These are phyloP conservation scores for Batrachochytrium dendrobatidis DNA, from an alignment of 371 early-diverging fungal species.

Conservation along the genomic window DNA sequence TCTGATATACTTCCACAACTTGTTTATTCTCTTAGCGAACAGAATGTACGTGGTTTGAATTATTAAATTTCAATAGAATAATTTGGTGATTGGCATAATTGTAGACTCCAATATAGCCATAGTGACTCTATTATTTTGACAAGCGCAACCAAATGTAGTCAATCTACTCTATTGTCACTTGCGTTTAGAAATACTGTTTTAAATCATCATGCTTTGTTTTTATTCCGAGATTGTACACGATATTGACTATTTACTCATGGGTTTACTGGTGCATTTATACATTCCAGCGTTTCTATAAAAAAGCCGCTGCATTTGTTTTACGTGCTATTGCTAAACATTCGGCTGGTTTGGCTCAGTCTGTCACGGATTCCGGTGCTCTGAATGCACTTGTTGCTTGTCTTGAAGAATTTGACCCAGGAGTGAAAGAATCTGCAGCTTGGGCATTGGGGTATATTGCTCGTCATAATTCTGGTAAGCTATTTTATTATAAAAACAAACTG, in stretches of 20 bases:
- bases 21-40: conserved; percentile 39
- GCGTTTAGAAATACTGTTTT: too few relatives aligned
- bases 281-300: conserved; percentile 47
- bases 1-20: conserved; percentile 47
- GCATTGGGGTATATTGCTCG: conserved; percentile 52
- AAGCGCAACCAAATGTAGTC: too few relatives aligned
- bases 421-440: conserved; percentile 51
- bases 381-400: conserved; percentile 42
- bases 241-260: neutral
- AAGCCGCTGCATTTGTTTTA: conserved; percentile 49
- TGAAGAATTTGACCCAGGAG: conserved; percentile 53
- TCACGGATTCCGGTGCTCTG: conserved; percentile 45
- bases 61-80: too few relatives aligned
- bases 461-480: conserved; percentile 46
- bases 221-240: neutral
- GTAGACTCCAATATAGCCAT: too few relatives aligned
- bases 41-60: conserved; percentile 30
- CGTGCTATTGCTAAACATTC: conserved; percentile 49
- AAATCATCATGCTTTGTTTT: too few relatives aligned
- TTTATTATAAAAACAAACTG: neutral
- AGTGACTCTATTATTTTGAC: too few relatives aligned
- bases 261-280: neutral
- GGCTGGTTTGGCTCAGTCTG: conserved; percentile 41
- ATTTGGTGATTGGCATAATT: too few relatives aligned
- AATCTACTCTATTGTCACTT: too few relatives aligned